These are phyloP conservation scores for Flueggea neowawraea DNA, from an alignment of 441 rosid species.

Conservation along the genomic window DNA sequence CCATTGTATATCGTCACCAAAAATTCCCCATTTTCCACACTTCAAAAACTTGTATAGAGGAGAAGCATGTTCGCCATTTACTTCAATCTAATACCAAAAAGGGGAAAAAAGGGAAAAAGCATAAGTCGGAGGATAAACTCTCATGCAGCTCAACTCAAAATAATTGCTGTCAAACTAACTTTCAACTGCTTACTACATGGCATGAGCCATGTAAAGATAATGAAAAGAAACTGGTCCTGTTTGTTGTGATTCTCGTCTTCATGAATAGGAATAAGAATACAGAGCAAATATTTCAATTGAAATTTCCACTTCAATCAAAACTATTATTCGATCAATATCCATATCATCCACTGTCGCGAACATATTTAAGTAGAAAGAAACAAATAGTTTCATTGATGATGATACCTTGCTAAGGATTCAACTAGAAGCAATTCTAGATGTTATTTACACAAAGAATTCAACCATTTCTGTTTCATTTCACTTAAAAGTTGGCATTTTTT, in stretches of 20 bases:
- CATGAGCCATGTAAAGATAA: not conserved
- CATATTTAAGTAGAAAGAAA: too few species aligned
- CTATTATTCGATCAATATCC: too few species aligned
- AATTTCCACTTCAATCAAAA: not conserved
- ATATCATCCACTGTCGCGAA: too few species aligned
- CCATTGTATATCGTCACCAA: constrained; percentile 93
- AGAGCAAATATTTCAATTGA: too few species aligned
- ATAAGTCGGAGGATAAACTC: not conserved
- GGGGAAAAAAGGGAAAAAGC: not conserved
- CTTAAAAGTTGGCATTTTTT: too few species aligned
- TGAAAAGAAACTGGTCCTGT: not conserved
- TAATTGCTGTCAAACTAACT: not conserved
- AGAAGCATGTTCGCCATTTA: constrained; percentile 68
- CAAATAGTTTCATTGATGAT: too few species aligned
- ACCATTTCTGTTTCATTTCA: too few species aligned
- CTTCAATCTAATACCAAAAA: constrained; percentile 53
- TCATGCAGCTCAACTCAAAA: not conserved
- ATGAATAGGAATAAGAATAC: too few species aligned
- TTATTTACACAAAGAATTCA: too few species aligned
- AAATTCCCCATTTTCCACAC: constrained; percentile 88
- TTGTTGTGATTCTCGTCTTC: not conserved
- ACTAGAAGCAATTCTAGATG: too few species aligned
- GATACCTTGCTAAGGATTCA: too few species aligned
- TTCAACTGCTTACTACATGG: not conserved
- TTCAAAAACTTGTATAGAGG: constrained; percentile 73